Evolutionary conservation across 1,284 basidiomycete genomes (phyloP).

Genomic region (Calocybe gambosa): DNA sequence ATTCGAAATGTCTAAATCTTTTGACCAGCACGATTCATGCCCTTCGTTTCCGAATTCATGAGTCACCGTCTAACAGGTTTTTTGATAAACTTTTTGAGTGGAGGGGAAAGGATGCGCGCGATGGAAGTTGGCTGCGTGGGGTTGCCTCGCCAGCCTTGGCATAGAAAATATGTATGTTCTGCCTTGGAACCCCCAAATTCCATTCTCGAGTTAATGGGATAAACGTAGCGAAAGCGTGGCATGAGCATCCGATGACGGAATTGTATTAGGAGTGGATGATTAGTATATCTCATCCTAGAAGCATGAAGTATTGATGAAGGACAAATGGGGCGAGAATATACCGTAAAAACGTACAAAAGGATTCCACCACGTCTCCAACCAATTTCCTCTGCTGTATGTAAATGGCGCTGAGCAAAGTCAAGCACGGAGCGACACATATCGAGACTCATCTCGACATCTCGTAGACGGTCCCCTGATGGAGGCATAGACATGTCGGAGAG

Average conservation of each 20-base stretch:
- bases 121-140: neutral
- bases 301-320: slow-evolving; percentile 7
- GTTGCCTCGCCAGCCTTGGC: neutral
- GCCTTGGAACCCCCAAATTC: neutral
- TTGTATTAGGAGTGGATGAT: neutral
- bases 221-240: neutral
- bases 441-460: slow-evolving; percentile 54
- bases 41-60: too few species aligned
- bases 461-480: slow-evolving; percentile 49
- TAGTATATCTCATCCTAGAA: neutral
- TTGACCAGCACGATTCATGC: too few species aligned
- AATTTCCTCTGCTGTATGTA: slow-evolving; percentile 39
- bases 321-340: too few species aligned
- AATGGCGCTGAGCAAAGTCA: slow-evolving; percentile 47
- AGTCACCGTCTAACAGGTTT: too few species aligned
- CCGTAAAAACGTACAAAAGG: slow-evolving; percentile 48
- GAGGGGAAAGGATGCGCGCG: neutral
- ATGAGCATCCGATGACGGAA: neutral
- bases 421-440: slow-evolving; percentile 59
- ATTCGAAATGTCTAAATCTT: too few species aligned
- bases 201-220: neutral
- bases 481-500: slow-evolving; percentile 76
- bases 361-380: slow-evolving; percentile 47
- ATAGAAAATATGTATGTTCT: neutral
- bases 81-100: too few species aligned